Base-by-base conservation (phyloP, 257 asterid genomes). In the Nicotiana benthamiana region DNA sequence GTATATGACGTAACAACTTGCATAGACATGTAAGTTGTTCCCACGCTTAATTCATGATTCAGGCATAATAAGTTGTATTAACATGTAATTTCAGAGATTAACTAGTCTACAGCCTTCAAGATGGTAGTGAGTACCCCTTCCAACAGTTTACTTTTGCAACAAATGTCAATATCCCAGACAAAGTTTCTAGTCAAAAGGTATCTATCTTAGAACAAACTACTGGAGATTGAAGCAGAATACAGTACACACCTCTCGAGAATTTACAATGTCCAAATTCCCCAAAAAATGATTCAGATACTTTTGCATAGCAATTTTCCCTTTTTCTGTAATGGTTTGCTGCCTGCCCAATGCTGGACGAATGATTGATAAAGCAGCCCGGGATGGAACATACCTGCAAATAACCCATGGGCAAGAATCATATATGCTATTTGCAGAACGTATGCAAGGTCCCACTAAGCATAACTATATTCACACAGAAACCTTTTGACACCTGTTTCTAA, bases 261-360 rank as follows among this genome's bases (percentile, higher is more conserved):
- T 95, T 81, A 95, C 81, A 43, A 93, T 88, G 82, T 92, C 98
- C 93, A 92, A 86, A 88, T 91, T 90, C 80, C 98, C 98, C 87
- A 93, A 87, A 88, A 95, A 95, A 85, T 93, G 93, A 86, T 87
- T 93, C 85, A 95, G 90, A 88, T 93, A 95, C 80, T 93, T 94
- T 90, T 95, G 99, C 98, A 95, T 93, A 63, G 97, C 98, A 83
- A 84, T 80, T 89, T 92, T 95, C 83, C 96, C 99, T 82, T 85
- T 92, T 34, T 91, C 97, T 57, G 95, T 84, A 79, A 91, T 85
- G 18, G 87, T 84, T 75, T 88, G 94, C 82, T 89, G 97, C 86
- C 83, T 89, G 87, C 99, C 91, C 77, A 93, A 87, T 70, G 98
- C 82, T 64, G 98, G 98, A 27, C 97, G 96, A 92, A 95, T 92